Conservation (phyloP, 1,284 basidiomycete species). For the Polyporus tsugae region DNA sequence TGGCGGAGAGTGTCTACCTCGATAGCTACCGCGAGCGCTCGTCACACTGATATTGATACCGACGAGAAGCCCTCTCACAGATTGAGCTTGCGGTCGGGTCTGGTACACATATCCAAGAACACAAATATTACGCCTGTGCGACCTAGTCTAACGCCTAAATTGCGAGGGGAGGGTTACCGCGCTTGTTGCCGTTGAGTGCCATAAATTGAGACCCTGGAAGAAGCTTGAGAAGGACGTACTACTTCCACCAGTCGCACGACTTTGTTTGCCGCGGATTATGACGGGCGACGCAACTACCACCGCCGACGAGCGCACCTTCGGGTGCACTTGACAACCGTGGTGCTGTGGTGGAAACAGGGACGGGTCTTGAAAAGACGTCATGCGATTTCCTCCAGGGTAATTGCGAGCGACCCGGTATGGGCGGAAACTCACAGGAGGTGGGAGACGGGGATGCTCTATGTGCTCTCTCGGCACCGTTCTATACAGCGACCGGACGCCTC, state of each 20-base stretch:
- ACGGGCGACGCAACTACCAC: not conserved
- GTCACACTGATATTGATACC: not conserved
- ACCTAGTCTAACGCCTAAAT: not conserved
- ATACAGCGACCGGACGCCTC: constrained; percentile 9
- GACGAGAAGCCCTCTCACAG: not conserved
- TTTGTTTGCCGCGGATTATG: constrained; percentile 1
- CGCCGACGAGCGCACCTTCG: not conserved
- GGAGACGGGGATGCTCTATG: not conserved
- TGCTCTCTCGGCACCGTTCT: constrained; percentile 12
- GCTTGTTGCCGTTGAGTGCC: not conserved
- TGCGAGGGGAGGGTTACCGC: not conserved
- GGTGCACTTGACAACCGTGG: constrained; percentile 4
- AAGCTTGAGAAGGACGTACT: not conserved
- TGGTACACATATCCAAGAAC: too few species aligned
- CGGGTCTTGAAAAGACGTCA: constrained; percentile 9
- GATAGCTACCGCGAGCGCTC: not conserved
- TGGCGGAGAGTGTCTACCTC: not conserved
- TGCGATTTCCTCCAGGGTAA: constrained; percentile 2
- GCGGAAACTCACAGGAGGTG: not conserved
- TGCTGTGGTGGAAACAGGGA: constrained; percentile 2
- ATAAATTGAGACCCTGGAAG: not conserved
- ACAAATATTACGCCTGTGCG: too few species aligned
- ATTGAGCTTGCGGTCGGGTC: not conserved
- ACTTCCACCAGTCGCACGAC: not conserved
- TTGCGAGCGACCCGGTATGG: not conserved